Conservation (phyloP, 768 basidiomycete genomes). For the Russula olivacea region DNA sequence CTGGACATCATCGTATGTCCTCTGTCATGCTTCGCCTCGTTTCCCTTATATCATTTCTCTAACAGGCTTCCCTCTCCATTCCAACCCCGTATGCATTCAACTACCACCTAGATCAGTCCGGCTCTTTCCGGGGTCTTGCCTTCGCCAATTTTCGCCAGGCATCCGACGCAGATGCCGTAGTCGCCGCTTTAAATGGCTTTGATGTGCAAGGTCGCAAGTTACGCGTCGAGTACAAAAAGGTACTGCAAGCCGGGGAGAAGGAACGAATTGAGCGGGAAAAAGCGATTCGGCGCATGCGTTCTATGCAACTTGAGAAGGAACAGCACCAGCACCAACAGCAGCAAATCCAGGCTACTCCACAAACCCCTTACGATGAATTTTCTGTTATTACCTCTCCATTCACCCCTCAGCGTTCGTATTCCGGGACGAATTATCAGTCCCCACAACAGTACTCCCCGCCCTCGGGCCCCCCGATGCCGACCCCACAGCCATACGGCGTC, state of each 20-base stretch:
- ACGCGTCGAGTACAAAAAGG: conserved; percentile 99
- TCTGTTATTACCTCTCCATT: conserved; percentile 52
- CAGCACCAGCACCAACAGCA: conserved; percentile 38
- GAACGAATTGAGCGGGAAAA: conserved; percentile 98
- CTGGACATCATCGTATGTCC: conserved; percentile 88
- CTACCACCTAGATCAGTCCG: conserved; percentile 95
- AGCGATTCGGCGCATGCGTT: conserved; percentile 95
- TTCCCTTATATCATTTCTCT: conserved; percentile 10
- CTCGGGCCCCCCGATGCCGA: conserved; percentile 36
- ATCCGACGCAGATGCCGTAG: conserved; percentile 89
- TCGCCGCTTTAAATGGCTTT: conserved; percentile 92
- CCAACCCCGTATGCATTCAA: conserved; percentile 99
- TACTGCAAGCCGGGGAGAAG: conserved; percentile 98
- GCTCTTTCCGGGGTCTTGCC: conserved; percentile 93
- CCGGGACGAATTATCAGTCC: conserved; percentile 52
- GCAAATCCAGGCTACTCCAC: conserved; percentile 27
- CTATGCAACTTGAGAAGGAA: conserved; percentile 91
- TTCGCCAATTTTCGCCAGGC: conserved; percentile 97
- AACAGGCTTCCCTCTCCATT: conserved; percentile 81
- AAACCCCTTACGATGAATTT: conserved; percentile 60
- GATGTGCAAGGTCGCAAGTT: conserved; percentile 96
- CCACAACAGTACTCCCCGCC: conserved; percentile 64
- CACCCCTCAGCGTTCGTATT: conserved; percentile 69
- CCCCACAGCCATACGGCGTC: conserved; percentile 39
- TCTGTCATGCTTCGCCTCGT: conserved; percentile 7